phyloP scores from a whole-genome alignment of 2,329 filamentous ascomycete species.

The Cordyceps cateniannulata region DNA sequence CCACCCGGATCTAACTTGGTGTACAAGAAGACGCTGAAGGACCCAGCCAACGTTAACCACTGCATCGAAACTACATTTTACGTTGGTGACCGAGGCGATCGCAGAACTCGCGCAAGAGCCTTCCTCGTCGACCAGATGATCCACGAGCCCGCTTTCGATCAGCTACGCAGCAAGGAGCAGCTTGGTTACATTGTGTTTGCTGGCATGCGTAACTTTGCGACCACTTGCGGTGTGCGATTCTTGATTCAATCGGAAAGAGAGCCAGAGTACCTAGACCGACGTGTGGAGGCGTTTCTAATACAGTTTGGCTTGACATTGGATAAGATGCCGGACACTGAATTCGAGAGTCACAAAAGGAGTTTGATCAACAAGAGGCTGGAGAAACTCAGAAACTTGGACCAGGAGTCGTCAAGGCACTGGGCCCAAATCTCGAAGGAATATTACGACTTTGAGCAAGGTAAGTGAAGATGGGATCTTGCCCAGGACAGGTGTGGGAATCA shows the following conservation, averaged over 20 bases:
- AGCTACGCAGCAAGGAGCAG: constrained; percentile 93
- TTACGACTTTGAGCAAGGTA: constrained; percentile 84
- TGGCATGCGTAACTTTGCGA: constrained; percentile 63
- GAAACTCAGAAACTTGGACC: constrained; percentile 84
- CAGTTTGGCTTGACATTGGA: constrained; percentile 59
- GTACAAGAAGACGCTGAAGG: constrained; percentile 73
- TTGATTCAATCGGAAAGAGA: constrained; percentile 90
- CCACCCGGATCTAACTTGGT: constrained; percentile 77
- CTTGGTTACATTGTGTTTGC: constrained; percentile 95
- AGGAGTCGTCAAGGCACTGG: constrained; percentile 81
- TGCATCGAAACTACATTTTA: constrained; percentile 75
- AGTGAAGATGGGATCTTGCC: constrained; percentile 24
- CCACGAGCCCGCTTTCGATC: constrained; percentile 90
- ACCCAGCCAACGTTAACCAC: constrained; percentile 84
- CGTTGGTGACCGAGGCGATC: constrained; percentile 62
- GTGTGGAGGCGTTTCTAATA: constrained; percentile 79
- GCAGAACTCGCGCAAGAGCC: constrained; percentile 65
- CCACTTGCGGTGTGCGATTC: constrained; percentile 78
- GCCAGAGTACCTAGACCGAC: constrained; percentile 73
- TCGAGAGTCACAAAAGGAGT: constrained; percentile 86
- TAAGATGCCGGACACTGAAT: constrained; percentile 74
- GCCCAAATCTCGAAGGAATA: constrained; percentile 76
- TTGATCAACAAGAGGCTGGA: constrained; percentile 81
- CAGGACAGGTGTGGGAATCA: not conserved
- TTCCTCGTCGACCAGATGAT: constrained; percentile 83